Percentiles rank a stretch among this genome's conserved stretches.
Conservation (phyloP, 306 rosid genomes). For the Cicer arietinum region DNA sequence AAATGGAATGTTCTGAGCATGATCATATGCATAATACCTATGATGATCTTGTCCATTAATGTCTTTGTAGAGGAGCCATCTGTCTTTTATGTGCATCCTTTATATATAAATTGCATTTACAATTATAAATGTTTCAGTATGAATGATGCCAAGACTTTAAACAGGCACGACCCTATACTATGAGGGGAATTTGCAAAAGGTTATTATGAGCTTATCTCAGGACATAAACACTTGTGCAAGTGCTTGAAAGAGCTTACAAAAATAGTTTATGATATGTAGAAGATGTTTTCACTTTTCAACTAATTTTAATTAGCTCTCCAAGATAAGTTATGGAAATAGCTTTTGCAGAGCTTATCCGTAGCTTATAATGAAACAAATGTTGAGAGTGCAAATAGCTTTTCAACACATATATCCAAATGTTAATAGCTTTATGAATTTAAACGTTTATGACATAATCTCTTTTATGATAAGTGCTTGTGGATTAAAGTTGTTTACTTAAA, state of each 20-base stretch:
- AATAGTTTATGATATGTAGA: too few relatives aligned
- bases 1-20: neutral
- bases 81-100: neutral
- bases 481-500: too few relatives aligned
- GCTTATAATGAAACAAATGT: too few relatives aligned
- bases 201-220: neutral
- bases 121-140: slow-evolving; percentile 19
- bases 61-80: neutral
- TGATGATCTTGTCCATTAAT: slow-evolving; percentile 1
- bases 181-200: neutral
- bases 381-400: too few relatives aligned
- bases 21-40: slow-evolving; percentile 15
- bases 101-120: neutral
- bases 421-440: too few relatives aligned
- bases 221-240: neutral
- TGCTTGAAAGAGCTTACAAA: neutral
- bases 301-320: too few relatives aligned
- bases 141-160: neutral
- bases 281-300: too few relatives aligned
- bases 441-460: too few relatives aligned
- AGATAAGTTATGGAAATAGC: too few relatives aligned
- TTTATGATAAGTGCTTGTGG: too few relatives aligned
- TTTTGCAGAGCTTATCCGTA: too few relatives aligned
- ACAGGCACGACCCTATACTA: neutral
- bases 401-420: too few relatives aligned